Percentiles rank a stretch among this genome's conserved stretches.
Evolutionary conservation across 345 rosid genomes (phyloP).

Genomic region (Gossypium raimondii): DNA sequence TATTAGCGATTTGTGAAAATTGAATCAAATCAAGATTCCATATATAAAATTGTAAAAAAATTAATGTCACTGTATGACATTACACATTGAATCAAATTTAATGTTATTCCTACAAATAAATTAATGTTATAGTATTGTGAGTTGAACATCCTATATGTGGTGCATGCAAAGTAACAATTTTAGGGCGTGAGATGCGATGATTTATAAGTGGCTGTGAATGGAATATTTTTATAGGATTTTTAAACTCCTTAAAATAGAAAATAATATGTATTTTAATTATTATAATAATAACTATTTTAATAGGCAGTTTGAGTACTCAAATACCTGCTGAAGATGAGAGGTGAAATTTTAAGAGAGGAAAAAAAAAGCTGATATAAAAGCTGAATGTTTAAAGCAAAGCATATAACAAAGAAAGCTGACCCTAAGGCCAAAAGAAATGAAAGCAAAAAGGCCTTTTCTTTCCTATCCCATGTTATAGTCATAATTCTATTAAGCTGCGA

Average conservation of each 20-base stretch:
- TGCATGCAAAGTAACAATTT: background rate
- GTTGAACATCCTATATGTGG: too few relatives aligned
- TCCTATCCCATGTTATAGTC: background rate
- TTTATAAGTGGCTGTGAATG: conserved; percentile 31
- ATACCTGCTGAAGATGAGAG: conserved; percentile 35
- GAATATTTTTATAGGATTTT: too few relatives aligned
- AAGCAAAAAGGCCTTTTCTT: conserved; percentile 14
- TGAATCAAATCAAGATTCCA: too few relatives aligned
- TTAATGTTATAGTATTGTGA: background rate
- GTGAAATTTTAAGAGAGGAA: conserved; percentile 15
- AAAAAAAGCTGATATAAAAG: conserved; percentile 27
- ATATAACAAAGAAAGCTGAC: conserved; percentile 12
- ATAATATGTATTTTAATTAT: too few relatives aligned
- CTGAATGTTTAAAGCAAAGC: conserved; percentile 21
- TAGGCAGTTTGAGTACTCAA: conserved; percentile 22
- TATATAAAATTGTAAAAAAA: too few relatives aligned
- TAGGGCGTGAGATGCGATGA: background rate
- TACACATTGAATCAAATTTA: too few relatives aligned
- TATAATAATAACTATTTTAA: conserved; percentile 7
- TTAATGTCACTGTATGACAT: too few relatives aligned
- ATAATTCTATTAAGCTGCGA: too few relatives aligned
- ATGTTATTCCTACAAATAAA: too few relatives aligned
- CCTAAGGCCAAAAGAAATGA: conserved; percentile 24
- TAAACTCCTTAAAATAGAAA: too few relatives aligned
- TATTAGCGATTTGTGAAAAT: too few relatives aligned